Percentiles rank a stretch among this genome's conserved stretches.
Conservation (phyloP, 73 alveolate species). For the Diophrys appendiculata region DNA sequence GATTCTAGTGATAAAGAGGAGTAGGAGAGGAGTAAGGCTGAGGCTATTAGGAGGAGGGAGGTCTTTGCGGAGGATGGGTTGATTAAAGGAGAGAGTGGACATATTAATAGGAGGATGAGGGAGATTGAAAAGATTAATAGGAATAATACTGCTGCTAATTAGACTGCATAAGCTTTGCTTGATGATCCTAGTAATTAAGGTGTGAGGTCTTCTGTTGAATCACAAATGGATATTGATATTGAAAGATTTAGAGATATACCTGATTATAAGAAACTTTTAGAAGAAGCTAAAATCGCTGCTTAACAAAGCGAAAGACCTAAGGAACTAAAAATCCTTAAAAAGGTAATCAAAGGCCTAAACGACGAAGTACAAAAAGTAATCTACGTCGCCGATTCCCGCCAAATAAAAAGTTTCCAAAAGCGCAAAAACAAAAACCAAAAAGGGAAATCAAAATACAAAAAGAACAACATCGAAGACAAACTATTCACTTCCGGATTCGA, state of each 20-base stretch:
- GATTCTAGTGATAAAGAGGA: slow-evolving; percentile 34
- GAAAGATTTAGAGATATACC: slow-evolving; percentile 50
- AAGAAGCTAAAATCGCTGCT: slow-evolving; percentile 5
- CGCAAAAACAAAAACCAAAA: slow-evolving; percentile 43
- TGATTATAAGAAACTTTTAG: slow-evolving; percentile 21
- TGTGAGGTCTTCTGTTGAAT: slow-evolving; percentile 30
- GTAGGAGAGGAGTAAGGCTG: slow-evolving; percentile 2
- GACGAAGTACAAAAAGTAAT: slow-evolving; percentile 21
- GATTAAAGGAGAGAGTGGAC: slow-evolving; percentile 7
- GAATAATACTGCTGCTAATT: slow-evolving; percentile 37
- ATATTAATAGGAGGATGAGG: slow-evolving; percentile 29
- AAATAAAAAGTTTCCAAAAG: slow-evolving; percentile 54
- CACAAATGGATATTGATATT: slow-evolving; percentile 39
- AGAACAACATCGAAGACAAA: background rate
- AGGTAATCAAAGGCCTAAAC: slow-evolving; percentile 12
- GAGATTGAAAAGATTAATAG: slow-evolving; percentile 43
- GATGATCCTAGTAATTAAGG: background rate
- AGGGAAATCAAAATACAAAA: background rate
- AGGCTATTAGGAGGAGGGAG: background rate
- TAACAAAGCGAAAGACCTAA: slow-evolving; percentile 9
- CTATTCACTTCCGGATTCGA: background rate
- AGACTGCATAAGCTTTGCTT: background rate
- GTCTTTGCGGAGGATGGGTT: background rate
- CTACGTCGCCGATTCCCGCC: slow-evolving; percentile 42
- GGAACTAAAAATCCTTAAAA: slow-evolving; percentile 27